phyloP scores from a whole-genome alignment of 2,329 filamentous ascomycete species.

The Fusarium clavum region DNA sequence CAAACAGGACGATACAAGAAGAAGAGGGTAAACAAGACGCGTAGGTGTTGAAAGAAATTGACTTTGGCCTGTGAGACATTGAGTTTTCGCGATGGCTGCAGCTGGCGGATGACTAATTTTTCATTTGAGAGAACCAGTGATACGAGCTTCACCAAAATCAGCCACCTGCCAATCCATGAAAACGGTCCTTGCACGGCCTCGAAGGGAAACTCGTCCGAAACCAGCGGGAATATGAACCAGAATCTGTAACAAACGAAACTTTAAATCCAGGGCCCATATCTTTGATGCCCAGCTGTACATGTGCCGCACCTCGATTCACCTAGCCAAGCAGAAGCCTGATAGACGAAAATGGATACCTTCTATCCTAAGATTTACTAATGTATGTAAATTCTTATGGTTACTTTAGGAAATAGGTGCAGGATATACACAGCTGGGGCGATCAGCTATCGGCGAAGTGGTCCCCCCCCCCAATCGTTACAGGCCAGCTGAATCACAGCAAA shows the following conservation, averaged over 20 bases:
- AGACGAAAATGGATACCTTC: neutral
- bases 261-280: neutral
- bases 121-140: neutral
- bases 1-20: neutral
- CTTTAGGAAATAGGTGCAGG: neutral
- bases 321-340: neutral
- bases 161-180: neutral
- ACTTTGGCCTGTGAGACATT: constrained; percentile 1
- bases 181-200: constrained; percentile 11
- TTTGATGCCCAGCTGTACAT: neutral
- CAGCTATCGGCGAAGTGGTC: neutral
- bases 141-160: neutral
- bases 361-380: neutral
- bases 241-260: constrained; percentile 12
- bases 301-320: neutral
- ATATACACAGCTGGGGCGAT: neutral
- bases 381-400: neutral
- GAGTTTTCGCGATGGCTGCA: neutral
- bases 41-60: neutral
- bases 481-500: neutral
- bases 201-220: constrained; percentile 17
- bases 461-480: neutral
- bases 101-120: constrained; percentile 4
- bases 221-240: neutral
- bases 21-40: neutral